Percentiles rank a stretch among this genome's conserved stretches.
Evolutionary conservation across 371 early-diverging fungal species (phyloP).

Genomic region (Fennellomyces sp.): DNA sequence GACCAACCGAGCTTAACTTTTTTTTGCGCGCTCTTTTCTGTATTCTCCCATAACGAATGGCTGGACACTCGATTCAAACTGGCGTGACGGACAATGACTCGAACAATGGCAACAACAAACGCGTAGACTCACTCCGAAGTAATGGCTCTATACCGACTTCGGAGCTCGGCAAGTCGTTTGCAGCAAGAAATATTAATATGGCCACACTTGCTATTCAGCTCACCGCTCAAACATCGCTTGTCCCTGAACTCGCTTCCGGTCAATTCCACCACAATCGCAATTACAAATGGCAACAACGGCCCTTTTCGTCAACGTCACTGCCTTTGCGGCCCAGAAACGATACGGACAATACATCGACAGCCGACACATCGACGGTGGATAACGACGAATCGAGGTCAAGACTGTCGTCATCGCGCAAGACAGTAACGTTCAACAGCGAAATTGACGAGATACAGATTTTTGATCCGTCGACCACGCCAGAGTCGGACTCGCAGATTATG

Average conservation of each 20-base stretch:
- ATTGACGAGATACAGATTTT: constrained; percentile 18
- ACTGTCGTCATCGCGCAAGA: constrained; percentile 8
- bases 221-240: constrained; percentile 13
- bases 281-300: not conserved
- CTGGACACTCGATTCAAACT: not conserved
- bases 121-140: not conserved
- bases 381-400: not conserved
- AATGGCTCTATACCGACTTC: not conserved
- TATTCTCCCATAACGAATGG: not conserved
- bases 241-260: constrained; percentile 4
- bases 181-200: constrained; percentile 20
- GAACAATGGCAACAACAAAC: not conserved
- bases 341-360: not conserved
- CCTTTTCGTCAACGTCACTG: not conserved
- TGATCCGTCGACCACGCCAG: not conserved
- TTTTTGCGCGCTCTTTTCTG: constrained; percentile 1
- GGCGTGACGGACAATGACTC: not conserved
- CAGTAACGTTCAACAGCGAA: constrained; percentile 20
- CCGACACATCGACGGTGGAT: not conserved
- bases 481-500: constrained; percentile 8
- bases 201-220: constrained; percentile 24
- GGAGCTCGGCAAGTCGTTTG: constrained; percentile 21
- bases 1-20: not conserved
- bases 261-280: not conserved
- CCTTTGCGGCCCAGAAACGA: not conserved